Evolutionary conservation across 257 asterid species (phyloP), one percentile per base, ranked within the genome.

Genomic region (Nicotiana otophora): DNA sequence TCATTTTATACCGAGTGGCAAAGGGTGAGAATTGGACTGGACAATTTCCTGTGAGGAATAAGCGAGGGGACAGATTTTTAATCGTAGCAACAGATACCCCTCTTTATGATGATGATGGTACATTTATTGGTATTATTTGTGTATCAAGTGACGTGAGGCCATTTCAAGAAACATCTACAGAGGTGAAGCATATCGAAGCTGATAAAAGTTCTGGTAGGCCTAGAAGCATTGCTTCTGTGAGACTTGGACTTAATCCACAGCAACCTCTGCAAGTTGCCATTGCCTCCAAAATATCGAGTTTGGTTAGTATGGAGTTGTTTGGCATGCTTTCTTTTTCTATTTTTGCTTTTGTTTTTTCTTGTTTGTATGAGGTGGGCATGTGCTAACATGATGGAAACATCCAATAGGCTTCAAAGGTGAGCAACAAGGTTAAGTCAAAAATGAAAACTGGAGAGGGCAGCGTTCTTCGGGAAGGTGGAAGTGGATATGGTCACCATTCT

Each of bases 21-120:
- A 84, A 72, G 90, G 98, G 98, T 26, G 94, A 96, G 86, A 87
- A 85, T 82, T 96, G 99, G 98, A 94, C 94, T 0, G 99, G 99
- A 34, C 90, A 89, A 83, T 93, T 92, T 85, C 98, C 99, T 26
- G 91, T 93, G 28, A 92, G 84, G 84, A 89, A 86, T 72, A 94
- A 89, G 91, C 87, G 36, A 19, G 98, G 98, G 26, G 88, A 86
- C 26, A 88, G 90, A 83, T 91, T 96, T 78, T 30, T 84, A 77
- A 88, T 91, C 19, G 75, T 91, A 80, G 91, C 91, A 60, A 94
- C 95, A 30, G 89, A 93, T 61, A 86, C 98, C 14, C 98, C 99
- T 33, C 89, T 96, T 83, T 93, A 88, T 76, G 97, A 94, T 72
- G 98, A 96, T 80, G 90, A 92, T 83, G 98, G 94, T 68, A 82